Evolutionary conservation across 768 basidiomycete genomes (phyloP), one percentile per base, ranked within the genome.

Genomic region (Russula virescens): DNA sequence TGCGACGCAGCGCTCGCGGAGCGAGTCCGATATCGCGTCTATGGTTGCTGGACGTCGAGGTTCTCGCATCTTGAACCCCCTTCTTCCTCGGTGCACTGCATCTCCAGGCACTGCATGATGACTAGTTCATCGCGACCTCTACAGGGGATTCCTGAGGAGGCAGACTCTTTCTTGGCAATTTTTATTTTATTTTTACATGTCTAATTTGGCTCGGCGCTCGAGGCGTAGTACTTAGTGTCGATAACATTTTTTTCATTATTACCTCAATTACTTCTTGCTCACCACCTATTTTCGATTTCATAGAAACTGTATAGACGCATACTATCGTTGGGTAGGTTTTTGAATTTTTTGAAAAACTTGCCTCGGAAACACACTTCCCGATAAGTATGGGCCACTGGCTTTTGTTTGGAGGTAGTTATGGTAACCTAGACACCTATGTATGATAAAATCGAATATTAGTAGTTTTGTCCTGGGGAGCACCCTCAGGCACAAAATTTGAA

Each of bases 1-100:
- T 1, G 60, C 48, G 61, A 62, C 64, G 67, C 69, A 62, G 62
- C 58, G 59, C 56, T 52, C 66, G 28, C 47, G 48, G 49, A 70
- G 69, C 60, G 69, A 63, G 47, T 38, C 68, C 35, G 68, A 70
- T 35, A 38, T 70, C 6, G 66, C 61, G 18, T 59, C 62, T 38
- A 55, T 69, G 35, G n/a, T 46, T 13, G 38, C 5, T 38, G 38
- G 6, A 11, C 42, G 18, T 43, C 42, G 42, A 5, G 42, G 16
- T 43, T 19, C 42, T 43, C 16, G 18, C 3, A 43, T 19, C 14
- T 14, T 38, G 8, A 14, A 14, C 38, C 34, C 46, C n/a, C 45
- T 56, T 34, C 26, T 47, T 21, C 55, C 55, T 35, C 7, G 31
- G 31, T 28, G 11, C 55, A 10, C 38, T 26, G 23, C 16, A 21